phyloP scores from a whole-genome alignment of 345 rosid genomes.

The Pugionium dolabratum region DNA sequence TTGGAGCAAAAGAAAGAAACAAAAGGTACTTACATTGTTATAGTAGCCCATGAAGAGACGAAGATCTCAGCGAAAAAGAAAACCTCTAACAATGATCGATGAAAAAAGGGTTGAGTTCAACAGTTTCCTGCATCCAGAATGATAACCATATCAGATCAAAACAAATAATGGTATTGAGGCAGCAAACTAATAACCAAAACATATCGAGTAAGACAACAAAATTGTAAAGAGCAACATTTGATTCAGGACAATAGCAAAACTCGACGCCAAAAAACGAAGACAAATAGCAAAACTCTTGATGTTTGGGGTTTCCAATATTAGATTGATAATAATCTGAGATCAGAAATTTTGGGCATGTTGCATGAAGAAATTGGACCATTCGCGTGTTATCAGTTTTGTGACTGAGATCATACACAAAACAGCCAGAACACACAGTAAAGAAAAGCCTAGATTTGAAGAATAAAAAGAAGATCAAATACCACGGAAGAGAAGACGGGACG shows the following conservation, averaged over 20 bases:
- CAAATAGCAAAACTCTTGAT: no score
- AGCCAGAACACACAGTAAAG: neutral
- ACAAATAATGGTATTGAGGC: neutral
- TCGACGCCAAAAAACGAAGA: no score
- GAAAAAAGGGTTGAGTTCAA: neutral
- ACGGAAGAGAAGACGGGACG: neutral
- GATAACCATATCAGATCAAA: neutral
- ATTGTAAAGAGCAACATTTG: neutral
- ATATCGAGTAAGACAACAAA: neutral
- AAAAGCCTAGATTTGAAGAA: neutral
- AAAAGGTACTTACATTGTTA: slow-evolving; percentile 27
- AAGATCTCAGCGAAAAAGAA: slow-evolving; percentile 2
- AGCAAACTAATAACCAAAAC: neutral
- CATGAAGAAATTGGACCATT: no score
- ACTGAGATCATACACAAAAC: neutral
- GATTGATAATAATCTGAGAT: no score
- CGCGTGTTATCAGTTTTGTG: neutral
- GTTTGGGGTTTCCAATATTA: no score
- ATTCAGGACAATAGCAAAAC: no score
- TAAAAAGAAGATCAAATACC: slow-evolving; percentile 17
- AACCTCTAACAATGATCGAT: neutral
- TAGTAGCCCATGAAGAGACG: slow-evolving; percentile 41
- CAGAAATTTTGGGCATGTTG: no score
- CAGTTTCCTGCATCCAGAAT: slow-evolving; percentile 15
- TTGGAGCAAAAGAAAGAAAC: neutral